These are phyloP conservation scores for Boletus vinaceobasis DNA, from an alignment of 768 basidiomycete species.

Conservation along the genomic window DNA sequence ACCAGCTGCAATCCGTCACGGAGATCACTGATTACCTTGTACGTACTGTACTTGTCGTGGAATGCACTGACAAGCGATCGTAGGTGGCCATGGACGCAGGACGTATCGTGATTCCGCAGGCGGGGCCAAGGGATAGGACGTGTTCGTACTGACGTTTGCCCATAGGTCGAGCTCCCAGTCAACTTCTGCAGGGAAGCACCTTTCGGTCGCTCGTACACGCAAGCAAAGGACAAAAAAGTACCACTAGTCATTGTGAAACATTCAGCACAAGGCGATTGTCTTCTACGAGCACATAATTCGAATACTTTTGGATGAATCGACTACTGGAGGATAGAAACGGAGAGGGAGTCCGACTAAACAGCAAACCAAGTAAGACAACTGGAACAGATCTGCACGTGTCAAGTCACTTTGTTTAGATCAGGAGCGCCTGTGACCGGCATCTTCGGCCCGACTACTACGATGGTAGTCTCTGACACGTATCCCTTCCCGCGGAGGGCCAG, in stretches of 20 bases:
- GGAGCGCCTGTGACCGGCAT: conserved; percentile 27
- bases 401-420: conserved; percentile 11
- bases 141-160: background rate
- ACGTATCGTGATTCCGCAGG: background rate
- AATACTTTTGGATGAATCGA: conserved; percentile 5
- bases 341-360: background rate
- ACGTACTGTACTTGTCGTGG: background rate
- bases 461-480: conserved; percentile 40
- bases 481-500: conserved; percentile 34
- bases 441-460: conserved; percentile 33
- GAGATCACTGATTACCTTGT: background rate
- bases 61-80: background rate
- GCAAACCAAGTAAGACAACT: conserved; percentile 1
- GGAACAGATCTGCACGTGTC: conserved; percentile 5
- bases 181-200: background rate
- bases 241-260: conserved; percentile 2
- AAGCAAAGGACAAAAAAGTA: conserved; percentile 2
- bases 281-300: conserved; percentile 6
- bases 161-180: conserved; percentile 3
- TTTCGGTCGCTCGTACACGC: conserved; percentile 4
- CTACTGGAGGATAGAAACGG: background rate
- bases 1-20: too few species aligned
- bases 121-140: too few species aligned
- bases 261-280: background rate
- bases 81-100: conserved; percentile 12